A percentile compares a stretch with the other conserved stretches of the same genome.
Conservation (phyloP, 768 basidiomycete genomes). For the Mycena haematopus region DNA sequence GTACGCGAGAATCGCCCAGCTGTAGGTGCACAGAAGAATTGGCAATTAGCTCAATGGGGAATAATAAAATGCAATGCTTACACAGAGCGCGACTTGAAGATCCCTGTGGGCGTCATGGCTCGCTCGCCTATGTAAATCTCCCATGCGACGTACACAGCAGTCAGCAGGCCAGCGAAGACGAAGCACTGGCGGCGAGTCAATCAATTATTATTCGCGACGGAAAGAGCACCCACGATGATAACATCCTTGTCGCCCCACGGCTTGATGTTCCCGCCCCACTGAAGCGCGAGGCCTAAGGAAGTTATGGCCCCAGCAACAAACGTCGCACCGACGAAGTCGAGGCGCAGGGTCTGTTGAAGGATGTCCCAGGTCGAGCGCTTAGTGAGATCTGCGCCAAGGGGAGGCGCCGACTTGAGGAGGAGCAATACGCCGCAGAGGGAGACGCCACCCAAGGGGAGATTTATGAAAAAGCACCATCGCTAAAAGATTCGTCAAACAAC, state of each 20-base stretch:
- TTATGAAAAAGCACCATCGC: neutral
- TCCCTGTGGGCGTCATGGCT: neutral
- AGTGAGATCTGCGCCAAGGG: neutral
- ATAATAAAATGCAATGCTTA: neutral
- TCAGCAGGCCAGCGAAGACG: neutral
- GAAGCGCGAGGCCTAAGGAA: neutral
- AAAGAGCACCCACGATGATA: neutral
- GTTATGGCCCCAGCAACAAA: neutral
- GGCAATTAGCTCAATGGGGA: neutral
- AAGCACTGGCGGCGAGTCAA: neutral
- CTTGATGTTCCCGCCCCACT: neutral
- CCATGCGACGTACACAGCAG: neutral
- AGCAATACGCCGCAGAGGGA: neutral
- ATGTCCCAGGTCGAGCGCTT: neutral
- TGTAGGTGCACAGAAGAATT: neutral
- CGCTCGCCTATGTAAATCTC: neutral
- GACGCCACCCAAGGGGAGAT: neutral
- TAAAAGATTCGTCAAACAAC: neutral
- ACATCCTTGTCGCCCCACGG: slow-evolving; percentile 1
- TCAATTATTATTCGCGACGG: too few species aligned
- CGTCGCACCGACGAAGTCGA: neutral
- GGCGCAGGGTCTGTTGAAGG: neutral
- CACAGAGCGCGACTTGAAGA: neutral
- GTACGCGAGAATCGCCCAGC: neutral
- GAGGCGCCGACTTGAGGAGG: neutral